Evolutionary conservation across 139 green algal genomes (phyloP), one percentile per base, ranked within the genome.

Genomic region (Asterochloris erici): DNA sequence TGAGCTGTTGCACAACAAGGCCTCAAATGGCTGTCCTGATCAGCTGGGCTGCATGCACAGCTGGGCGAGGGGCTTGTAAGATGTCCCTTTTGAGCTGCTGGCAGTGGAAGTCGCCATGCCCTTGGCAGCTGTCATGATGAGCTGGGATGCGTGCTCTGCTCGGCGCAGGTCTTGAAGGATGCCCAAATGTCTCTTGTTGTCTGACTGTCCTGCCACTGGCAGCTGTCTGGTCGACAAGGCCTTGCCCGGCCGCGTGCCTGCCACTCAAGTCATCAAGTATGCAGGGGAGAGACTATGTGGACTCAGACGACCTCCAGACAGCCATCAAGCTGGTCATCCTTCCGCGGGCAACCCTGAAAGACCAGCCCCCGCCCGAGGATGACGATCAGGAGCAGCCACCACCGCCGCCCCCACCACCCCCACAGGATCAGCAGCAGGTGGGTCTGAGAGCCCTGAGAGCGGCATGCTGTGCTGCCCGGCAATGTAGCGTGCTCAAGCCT

Each of bases 251-350:
- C 1, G 19, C 9, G 66, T 73, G 66, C 19, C 19, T 27, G 66
- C 66, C 66, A 73, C 6, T 54, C 38, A 6, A 10, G 38, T 54
- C 38, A 10, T 54, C 6, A 6, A 21, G 12, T 38, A 12, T 24
- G 29, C 83, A 86, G 82, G 94, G 90, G 28, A 88, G 96, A 38
- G 92, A 97, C 78, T 89, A 63, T 38, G 92, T 99, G 17, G 94
- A 87, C 84, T 91, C 95, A 79, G 97, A 99, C 21, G 97, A 99
- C 89, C 87, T 99, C 68, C 86, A 92, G 27, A 93, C 94, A 84
- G 97, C 97, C 21, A 95, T 99, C 74, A 86, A 97, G 86, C 93
- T 99, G 80, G 97, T 99, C 61, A 99, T 99, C 85, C 81, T 98
- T 73, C 95, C 95, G 15, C 85, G 95, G 23, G 85, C 90, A 21